A percentile compares a stretch with the other conserved stretches of the same genome.
These are phyloP conservation scores for Fomitopsis palustris DNA, from an alignment of 1,284 basidiomycete species.

Conservation along the genomic window DNA sequence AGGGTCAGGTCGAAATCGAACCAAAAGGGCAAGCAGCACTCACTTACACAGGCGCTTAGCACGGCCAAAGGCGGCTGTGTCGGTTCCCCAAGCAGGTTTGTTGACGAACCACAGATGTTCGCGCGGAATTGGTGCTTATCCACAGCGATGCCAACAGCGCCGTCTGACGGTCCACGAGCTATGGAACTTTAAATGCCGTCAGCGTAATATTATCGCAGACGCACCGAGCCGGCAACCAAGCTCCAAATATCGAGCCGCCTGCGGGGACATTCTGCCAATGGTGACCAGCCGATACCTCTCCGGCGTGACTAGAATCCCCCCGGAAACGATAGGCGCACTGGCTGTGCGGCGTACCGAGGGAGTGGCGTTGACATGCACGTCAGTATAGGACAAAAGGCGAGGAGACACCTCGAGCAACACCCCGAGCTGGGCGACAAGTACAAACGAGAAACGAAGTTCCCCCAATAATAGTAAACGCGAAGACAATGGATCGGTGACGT, in stretches of 20 bases:
- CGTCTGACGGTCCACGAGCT: neutral
- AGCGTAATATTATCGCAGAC: neutral
- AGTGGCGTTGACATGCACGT: neutral
- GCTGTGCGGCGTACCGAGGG: neutral
- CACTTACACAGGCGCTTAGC: slow-evolving; percentile 3
- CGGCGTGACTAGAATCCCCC: too few species aligned
- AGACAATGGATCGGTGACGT: neutral
- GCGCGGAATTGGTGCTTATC: neutral
- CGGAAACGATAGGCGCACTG: neutral
- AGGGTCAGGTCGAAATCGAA: neutral
- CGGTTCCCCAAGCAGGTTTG: neutral
- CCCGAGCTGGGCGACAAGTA: neutral
- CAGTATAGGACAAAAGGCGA: neutral
- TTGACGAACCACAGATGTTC: neutral
- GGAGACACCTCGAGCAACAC: neutral
- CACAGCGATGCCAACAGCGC: neutral
- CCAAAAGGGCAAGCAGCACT: neutral
- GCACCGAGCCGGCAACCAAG: neutral
- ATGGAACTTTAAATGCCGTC: neutral
- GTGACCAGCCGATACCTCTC: neutral
- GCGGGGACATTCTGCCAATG: neutral
- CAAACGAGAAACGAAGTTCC: neutral
- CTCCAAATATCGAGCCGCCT: neutral
- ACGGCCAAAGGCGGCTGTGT: slow-evolving; percentile 4
- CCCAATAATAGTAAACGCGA: too few species aligned